Base-by-base conservation (phyloP, 2,329 filamentous ascomycete genomes). In the Xylariales sp. region DNA sequence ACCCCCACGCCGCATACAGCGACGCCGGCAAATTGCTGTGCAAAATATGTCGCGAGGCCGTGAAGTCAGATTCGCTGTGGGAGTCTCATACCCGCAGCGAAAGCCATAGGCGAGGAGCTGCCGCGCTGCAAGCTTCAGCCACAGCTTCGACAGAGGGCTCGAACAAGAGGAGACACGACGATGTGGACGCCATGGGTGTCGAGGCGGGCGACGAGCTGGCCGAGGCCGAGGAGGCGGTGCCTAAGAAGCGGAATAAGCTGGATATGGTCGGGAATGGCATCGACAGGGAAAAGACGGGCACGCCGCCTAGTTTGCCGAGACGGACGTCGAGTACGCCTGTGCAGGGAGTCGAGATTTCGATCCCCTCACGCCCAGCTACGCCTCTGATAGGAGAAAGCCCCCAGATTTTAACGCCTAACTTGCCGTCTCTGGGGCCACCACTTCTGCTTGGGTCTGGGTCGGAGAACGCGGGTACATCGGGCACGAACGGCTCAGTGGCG, bases 1-100 rank as follows among this genome's bases (percentile, higher is more conserved):
- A 88, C 53, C 78, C 83, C 4, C 71, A 83, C 52, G 82, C 83
- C 31, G 68, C 73, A 40, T 88, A 88, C 65, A 80, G 82, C 4
- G 74, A 80, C 48, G 70, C 78, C 11, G 84, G 84, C 46, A 82
- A 79, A 54, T 74, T 88, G 1, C 65, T 80, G 20, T 89, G 85
- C 65, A 76, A 73, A 46, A 62, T 84, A 18, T 89, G 85, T 56
- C 77, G 76, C 55, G 70, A 80, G 36, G 66, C 71, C 27, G 59
- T 88, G 54, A 85, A 83, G 60, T 71, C 76, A 32, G 84, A 88
- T 51, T 65, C 73, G 1, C 66, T 83, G 22, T 88, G 84, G 84
- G 76, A 84, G 15, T 64, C 68, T 10, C 84, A 88, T 54, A 47
- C 79, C 27, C 67, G 69, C 36, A 66, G 71, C 47, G 55, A 65